Evolutionary conservation across 225 moss, liverwort and hornwort genomes (phyloP).

Genomic region (Takakia lepidozioides): DNA sequence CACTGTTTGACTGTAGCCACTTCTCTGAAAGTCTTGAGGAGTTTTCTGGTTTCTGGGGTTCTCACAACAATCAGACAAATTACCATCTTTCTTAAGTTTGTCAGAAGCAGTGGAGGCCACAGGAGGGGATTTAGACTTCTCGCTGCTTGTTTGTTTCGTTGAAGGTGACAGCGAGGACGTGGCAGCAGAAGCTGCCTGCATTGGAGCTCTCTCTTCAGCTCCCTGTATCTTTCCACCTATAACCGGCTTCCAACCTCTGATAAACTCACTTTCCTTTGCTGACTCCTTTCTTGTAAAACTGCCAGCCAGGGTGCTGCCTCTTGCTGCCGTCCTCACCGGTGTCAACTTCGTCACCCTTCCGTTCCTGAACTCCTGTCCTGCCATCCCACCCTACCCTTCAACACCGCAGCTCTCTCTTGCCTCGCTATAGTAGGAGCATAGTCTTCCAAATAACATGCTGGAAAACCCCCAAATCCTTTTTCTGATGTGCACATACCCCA

Average conservation of each 20-base stretch:
- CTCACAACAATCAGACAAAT: too few relatives aligned
- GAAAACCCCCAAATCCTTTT: too few relatives aligned
- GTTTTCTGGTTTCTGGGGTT: too few relatives aligned
- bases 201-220: constrained; percentile 43
- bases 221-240: constrained; percentile 77
- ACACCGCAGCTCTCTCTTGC: neutral
- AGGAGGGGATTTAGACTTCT: constrained; percentile 60
- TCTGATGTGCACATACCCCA: too few relatives aligned
- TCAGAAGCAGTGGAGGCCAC: constrained; percentile 43
- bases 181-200: constrained; percentile 50
- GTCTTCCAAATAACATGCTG: too few relatives aligned
- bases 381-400: constrained; percentile 15
- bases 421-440: too few relatives aligned
- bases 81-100: constrained; percentile 82
- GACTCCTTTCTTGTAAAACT: constrained; percentile 33
- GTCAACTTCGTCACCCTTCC: constrained; percentile 25
- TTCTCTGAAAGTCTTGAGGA: too few relatives aligned
- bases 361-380: constrained; percentile 30
- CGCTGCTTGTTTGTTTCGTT: constrained; percentile 72
- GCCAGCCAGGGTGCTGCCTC: constrained; percentile 33
- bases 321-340: constrained; percentile 15
- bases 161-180: constrained; percentile 43
- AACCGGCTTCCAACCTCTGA: constrained; percentile 79
- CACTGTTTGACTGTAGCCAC: too few relatives aligned
- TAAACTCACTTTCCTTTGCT: constrained; percentile 49